Evolutionary conservation across 129 eudicot species (phyloP).

Genomic region (Ambrosia artemisiifolia): DNA sequence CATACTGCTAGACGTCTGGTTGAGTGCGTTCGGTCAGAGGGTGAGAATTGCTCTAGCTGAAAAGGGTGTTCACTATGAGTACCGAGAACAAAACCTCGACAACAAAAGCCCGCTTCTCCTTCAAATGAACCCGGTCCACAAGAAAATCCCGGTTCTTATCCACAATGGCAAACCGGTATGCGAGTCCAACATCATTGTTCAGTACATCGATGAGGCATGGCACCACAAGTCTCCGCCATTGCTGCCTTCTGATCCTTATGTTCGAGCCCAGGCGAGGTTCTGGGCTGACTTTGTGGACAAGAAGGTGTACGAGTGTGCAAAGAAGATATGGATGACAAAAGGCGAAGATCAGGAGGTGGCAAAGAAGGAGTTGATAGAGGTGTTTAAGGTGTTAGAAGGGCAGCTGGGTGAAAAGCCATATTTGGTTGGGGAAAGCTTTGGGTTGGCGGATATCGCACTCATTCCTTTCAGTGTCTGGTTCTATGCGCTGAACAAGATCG

Average conservation of each 20-base stretch:
- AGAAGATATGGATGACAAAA: slow-evolving; percentile 5
- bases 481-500: slow-evolving; percentile 10
- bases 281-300: slow-evolving; percentile 26
- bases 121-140: not conserved
- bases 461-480: slow-evolving; percentile 11
- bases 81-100: not conserved
- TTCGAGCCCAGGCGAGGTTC: slow-evolving; percentile 26
- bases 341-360: slow-evolving; percentile 19
- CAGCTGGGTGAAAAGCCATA: slow-evolving; percentile 27
- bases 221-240: not conserved
- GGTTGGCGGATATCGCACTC: slow-evolving; percentile 26
- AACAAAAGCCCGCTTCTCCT: not conserved
- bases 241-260: slow-evolving; percentile 33
- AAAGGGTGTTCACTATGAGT: too few species aligned
- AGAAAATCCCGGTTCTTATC: not conserved
- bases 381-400: slow-evolving; percentile 16
- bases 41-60: too few species aligned
- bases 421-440: slow-evolving; percentile 22
- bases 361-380: slow-evolving; percentile 20
- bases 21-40: too few species aligned
- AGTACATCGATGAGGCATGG: not conserved
- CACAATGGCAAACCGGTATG: not conserved
- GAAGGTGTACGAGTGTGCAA: not conserved
- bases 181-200: not conserved
- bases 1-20: too few species aligned